A percentile compares a stretch with the other conserved stretches of the same genome.
Conservation (phyloP, 2,329 filamentous ascomycete species). For the Dactylellina parvicollis region DNA sequence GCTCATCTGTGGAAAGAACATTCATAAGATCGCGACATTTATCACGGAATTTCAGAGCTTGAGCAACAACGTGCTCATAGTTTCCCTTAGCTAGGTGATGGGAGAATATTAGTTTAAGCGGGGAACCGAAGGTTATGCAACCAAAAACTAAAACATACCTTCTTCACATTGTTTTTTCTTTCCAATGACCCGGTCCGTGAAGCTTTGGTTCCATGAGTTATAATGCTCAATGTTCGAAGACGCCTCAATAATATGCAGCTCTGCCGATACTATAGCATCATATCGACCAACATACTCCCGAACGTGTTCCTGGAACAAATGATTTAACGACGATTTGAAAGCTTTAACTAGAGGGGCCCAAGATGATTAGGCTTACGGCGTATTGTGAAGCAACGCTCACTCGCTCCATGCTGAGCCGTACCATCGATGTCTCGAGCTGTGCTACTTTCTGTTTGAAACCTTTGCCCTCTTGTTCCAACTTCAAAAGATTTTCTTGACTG, state of each 20-base stretch:
- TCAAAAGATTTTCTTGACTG: conserved; percentile 38
- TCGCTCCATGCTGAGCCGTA: conserved; percentile 44
- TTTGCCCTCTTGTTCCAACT: conserved; percentile 29
- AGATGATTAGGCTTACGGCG: conserved; percentile 62
- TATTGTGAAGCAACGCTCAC: conserved; percentile 65
- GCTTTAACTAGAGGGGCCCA: conserved; percentile 33
- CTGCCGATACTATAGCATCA: conserved; percentile 73
- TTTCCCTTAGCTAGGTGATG: conserved; percentile 7
- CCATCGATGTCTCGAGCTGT: conserved; percentile 23
- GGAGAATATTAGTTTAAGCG: background rate
- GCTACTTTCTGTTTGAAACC: conserved; percentile 42
- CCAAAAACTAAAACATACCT: conserved; percentile 27
- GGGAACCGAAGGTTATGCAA: conserved; percentile 36
- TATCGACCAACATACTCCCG: conserved; percentile 73
- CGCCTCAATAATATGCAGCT: conserved; percentile 80
- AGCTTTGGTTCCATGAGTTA: conserved; percentile 70
- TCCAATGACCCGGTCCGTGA: conserved; percentile 60
- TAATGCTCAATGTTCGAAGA: conserved; percentile 75
- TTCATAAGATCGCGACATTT: conserved; percentile 28
- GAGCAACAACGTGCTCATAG: conserved; percentile 1
- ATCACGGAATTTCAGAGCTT: conserved; percentile 3
- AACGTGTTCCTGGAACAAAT: conserved; percentile 50
- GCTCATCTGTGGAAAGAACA: conserved; percentile 47
- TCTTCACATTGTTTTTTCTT: conserved; percentile 54
- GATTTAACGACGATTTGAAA: background rate